Base-by-base conservation (phyloP, 495 filamentous ascomycete species). In the Melanomma pulvis-pyrius region DNA sequence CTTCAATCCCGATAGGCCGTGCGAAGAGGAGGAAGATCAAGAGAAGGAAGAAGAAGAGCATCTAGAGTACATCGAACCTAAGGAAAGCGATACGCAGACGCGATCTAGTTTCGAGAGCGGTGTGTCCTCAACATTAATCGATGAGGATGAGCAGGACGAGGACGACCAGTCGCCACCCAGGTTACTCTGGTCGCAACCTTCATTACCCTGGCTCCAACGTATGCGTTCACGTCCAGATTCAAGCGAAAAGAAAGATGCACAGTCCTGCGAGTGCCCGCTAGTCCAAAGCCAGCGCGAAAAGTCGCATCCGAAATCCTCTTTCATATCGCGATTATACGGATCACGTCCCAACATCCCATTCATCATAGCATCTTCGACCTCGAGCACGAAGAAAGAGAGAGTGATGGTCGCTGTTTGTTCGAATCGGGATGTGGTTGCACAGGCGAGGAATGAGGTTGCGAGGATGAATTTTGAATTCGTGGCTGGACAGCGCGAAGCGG, bases 361-460 rank as follows among this genome's bases (percentile, higher is more conserved):
- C 32, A 41, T 63, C 15, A 4, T 47, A 17, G 6, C 32, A 7
- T 44, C 26, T 8, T 39, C 46, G 19, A 39, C 54, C 9, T 12
- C 22, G 17, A 25, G 25, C 8, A 46, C 15, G 26, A 24, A 15
- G 12, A 34, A 21, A 34, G 54, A 25, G 29, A 44, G 22, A 24
- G 34, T n/a, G 17, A 69, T 69, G 53, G 54, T 69, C 0, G 66
- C 15, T 7, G 51, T 68, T 8, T 68, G 65, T 25, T 17, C 58
- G 15, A 68, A 68, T 44, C 0, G 12, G 1, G 44, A 48, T 0
- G 9, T 68, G 17, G 32, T 32, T 0, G 57, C 28, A 12, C 36
- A 52, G 13, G 28, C 59, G 9, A 51, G 41, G 30, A 57, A 62
- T n/a, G 58, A 15, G 0, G 65, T 62, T 0, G 50, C 65, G 26